Evolutionary conservation across 768 basidiomycete genomes (phyloP).

Genomic region (Asterophora parasitica): DNA sequence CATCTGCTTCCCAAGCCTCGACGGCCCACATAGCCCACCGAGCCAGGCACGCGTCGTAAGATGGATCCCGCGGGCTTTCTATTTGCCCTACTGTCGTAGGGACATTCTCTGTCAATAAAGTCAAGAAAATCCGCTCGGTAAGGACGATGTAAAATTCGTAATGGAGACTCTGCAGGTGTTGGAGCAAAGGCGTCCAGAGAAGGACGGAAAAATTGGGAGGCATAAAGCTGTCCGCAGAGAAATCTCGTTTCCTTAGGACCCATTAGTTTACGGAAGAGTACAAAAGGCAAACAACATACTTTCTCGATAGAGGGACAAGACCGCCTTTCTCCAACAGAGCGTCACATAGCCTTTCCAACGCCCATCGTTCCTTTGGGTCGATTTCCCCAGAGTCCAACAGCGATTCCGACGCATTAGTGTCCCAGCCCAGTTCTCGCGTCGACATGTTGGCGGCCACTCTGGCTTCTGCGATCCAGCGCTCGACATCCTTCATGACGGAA

Average conservation of each 20-base stretch:
- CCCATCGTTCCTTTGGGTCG: slow-evolving; percentile 59
- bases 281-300: slow-evolving; percentile 41
- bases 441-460: slow-evolving; percentile 53
- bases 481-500: slow-evolving; percentile 53
- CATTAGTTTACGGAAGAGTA: slow-evolving; percentile 32
- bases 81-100: slow-evolving; percentile 7
- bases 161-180: slow-evolving; percentile 54
- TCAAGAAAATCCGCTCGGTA: slow-evolving; percentile 37
- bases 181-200: slow-evolving; percentile 64
- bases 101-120: slow-evolving; percentile 20
- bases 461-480: slow-evolving; percentile 77
- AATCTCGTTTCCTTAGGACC: slow-evolving; percentile 49
- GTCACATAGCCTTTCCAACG: slow-evolving; percentile 63
- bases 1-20: slow-evolving; percentile 31
- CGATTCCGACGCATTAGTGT: slow-evolving; percentile 22
- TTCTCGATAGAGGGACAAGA: slow-evolving; percentile 80
- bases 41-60: slow-evolving; percentile 57
- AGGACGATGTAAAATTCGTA: slow-evolving; percentile 48
- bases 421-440: slow-evolving; percentile 48
- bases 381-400: slow-evolving; percentile 26
- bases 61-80: slow-evolving; percentile 28
- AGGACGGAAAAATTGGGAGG: slow-evolving; percentile 51
- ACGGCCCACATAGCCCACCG: slow-evolving; percentile 68
- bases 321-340: slow-evolving; percentile 64
- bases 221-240: slow-evolving; percentile 34